phyloP scores from a whole-genome alignment of 768 basidiomycete genomes.

The Cyclocybe cylindracea region DNA sequence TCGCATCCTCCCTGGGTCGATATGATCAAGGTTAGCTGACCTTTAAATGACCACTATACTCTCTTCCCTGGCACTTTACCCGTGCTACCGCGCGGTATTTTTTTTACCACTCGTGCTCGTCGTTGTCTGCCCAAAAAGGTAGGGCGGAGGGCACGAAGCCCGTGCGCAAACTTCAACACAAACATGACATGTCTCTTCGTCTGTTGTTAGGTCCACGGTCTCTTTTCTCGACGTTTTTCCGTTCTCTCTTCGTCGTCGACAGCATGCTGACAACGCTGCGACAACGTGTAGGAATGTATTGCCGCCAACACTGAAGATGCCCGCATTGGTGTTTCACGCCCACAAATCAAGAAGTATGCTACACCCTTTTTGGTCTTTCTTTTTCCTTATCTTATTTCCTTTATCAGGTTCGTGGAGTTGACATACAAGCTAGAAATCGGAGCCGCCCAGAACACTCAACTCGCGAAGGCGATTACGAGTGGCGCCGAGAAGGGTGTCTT shows the following conservation, averaged over 20 bases:
- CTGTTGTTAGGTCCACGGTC: not conserved
- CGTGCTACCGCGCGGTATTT: constrained; percentile 1
- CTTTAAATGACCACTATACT: constrained; percentile 3
- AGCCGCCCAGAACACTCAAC: constrained; percentile 73
- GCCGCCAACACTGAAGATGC: constrained; percentile 70
- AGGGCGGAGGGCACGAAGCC: constrained; percentile 25
- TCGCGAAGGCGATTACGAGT: constrained; percentile 77
- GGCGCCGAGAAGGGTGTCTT: constrained; percentile 86
- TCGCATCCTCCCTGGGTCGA: constrained; percentile 67
- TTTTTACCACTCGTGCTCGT: constrained; percentile 1
- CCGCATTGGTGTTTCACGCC: constrained; percentile 84
- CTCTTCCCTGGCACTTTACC: not conserved
- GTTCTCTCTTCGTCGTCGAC: not conserved
- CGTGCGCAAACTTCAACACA: constrained; percentile 11
- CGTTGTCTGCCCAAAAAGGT: constrained; percentile 13
- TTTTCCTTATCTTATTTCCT: constrained; percentile 14
- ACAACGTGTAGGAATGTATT: constrained; percentile 74
- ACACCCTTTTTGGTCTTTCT: constrained; percentile 1
- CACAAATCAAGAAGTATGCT: constrained; percentile 87
- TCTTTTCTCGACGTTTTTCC: not conserved
- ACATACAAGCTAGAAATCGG: constrained; percentile 83
- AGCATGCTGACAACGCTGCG: constrained; percentile 14
- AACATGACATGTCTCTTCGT: constrained; percentile 1
- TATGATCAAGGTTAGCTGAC: constrained; percentile 72
- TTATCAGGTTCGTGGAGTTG: constrained; percentile 74